Percentiles rank a stretch among this genome's conserved stretches.
Evolutionary conservation across 2,329 filamentous ascomycete genomes (phyloP).

Genomic region (Ceratocystis huliohia): DNA sequence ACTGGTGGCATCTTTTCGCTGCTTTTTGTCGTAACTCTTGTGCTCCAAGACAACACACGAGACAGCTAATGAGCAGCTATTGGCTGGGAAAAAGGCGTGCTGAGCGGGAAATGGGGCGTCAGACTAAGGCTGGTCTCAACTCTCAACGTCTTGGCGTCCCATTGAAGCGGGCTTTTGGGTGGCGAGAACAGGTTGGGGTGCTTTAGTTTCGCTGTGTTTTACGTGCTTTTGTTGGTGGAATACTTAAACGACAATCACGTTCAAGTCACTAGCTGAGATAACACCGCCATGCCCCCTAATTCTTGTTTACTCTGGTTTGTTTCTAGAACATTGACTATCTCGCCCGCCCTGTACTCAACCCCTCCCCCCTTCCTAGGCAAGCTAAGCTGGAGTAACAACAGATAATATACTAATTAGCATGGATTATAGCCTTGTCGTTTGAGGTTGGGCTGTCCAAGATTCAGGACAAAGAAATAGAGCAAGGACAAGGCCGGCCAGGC

Average conservation of each 20-base stretch:
- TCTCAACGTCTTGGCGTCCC: background rate
- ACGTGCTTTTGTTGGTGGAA: too few species aligned
- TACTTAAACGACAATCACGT: too few species aligned
- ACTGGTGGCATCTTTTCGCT: background rate
- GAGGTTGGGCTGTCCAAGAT: background rate
- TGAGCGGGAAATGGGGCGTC: background rate
- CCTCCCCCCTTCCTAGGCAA: too few species aligned
- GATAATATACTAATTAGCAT: background rate
- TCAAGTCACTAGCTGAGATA: too few species aligned
- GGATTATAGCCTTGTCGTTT: background rate
- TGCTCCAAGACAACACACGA: background rate
- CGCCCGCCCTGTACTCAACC: too few species aligned
- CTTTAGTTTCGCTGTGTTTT: too few species aligned
- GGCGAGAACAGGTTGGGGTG: too few species aligned
- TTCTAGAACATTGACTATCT: too few species aligned
- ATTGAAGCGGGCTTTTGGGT: background rate
- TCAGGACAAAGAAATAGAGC: background rate
- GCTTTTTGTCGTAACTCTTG: background rate
- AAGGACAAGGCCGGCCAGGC: background rate
- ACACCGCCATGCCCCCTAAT: too few species aligned
- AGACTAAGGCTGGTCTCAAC: background rate
- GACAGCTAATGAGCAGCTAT: background rate
- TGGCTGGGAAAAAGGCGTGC: background rate
- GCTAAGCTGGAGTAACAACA: too few species aligned
- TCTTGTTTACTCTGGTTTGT: too few species aligned